These are phyloP conservation scores for Myxozyma sirexii DNA, from an alignment of 805 yeast species.

Conservation along the genomic window DNA sequence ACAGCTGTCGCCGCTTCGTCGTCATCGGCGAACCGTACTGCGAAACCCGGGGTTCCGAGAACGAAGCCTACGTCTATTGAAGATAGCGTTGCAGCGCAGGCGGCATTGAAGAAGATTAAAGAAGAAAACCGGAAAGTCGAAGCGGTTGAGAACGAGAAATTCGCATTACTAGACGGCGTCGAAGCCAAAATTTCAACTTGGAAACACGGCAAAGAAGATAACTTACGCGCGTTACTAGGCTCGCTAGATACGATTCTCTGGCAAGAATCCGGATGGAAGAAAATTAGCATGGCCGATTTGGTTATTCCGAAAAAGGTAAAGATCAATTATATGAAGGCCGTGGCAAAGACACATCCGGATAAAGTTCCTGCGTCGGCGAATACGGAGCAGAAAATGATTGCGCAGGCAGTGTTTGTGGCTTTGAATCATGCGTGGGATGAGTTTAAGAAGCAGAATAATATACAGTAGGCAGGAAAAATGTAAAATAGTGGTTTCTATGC, in stretches of 20 bases:
- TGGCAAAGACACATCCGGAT: conserved; percentile 80
- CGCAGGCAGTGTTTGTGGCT: conserved; percentile 81
- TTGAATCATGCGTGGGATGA: conserved; percentile 89
- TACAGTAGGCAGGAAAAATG: too few relatives aligned
- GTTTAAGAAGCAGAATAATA: conserved; percentile 63
- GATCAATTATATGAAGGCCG: conserved; percentile 78
- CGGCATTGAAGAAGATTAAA: conserved; percentile 57
- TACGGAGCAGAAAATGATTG: conserved; percentile 75
- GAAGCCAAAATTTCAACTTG: conserved; percentile 58
- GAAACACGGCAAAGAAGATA: conserved; percentile 77
- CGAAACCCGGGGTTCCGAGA: conserved; percentile 1
- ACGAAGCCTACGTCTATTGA: conserved; percentile 21
- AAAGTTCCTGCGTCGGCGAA: conserved; percentile 64
- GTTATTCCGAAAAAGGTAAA: conserved; percentile 90
- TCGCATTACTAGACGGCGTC: conserved; percentile 64
- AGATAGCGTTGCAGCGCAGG: conserved; percentile 39
- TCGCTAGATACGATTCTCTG: conserved; percentile 69
- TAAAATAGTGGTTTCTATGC: neutral
- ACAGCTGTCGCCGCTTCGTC: conserved; percentile 40
- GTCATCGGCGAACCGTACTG: conserved; percentile 15
- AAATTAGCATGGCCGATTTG: conserved; percentile 69
- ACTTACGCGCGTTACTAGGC: conserved; percentile 74
- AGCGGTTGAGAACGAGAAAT: conserved; percentile 58
- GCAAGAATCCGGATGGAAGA: conserved; percentile 68
- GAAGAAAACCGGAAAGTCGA: conserved; percentile 52